Evolutionary conservation across 257 asterid species (phyloP), one percentile per base, ranked within the genome.

Genomic region (Scutellaria barbata): DNA sequence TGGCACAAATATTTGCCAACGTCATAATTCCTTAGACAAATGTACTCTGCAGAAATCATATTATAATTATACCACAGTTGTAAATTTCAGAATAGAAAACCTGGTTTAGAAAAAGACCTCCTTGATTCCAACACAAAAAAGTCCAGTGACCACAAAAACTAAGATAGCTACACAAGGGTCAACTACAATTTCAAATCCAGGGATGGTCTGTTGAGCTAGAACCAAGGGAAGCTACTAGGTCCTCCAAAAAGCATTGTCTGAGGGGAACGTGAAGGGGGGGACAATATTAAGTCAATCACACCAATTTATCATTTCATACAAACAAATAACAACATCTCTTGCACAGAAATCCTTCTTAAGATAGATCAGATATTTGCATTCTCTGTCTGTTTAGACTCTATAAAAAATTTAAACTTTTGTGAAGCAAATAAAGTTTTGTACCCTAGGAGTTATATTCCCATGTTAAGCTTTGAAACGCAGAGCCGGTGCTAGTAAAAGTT

Each of bases 161-260:
- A 94, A 79, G 76, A 88, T 11, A 70, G 96, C 90, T 30, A 96
- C 97, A 84, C 96, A 90, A 59, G 99, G 99, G 67, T 94, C 99
- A 37, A 94, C 95, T 43, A 87, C 84, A 68, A 91, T 16, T 67
- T 61, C 88, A 79, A 92, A 72, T 63, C 95, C 93, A 9, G 98
- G 99, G 71, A 94, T 85, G 52, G 96, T 88, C 39, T 92, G 93
- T 43, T 96, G 98, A 69, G 96, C 87, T 65, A 94, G 81, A 78
- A 81, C 66, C 51, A 71, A 47, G 99, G 98, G 63, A 94, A 92
- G 82, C 88, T 91, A 81, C 76, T 81, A 64, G 90, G 66, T 66
- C 98, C 96, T 76, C 99, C 99, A 77, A 88, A 91, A 59, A 94
- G 96, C 85, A 91, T 59, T 50, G 98, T 96, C 99, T 94, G 71